These are phyloP conservation scores for Epichloe scottii DNA, from an alignment of 2,329 filamentous ascomycete species.

Conservation along the genomic window DNA sequence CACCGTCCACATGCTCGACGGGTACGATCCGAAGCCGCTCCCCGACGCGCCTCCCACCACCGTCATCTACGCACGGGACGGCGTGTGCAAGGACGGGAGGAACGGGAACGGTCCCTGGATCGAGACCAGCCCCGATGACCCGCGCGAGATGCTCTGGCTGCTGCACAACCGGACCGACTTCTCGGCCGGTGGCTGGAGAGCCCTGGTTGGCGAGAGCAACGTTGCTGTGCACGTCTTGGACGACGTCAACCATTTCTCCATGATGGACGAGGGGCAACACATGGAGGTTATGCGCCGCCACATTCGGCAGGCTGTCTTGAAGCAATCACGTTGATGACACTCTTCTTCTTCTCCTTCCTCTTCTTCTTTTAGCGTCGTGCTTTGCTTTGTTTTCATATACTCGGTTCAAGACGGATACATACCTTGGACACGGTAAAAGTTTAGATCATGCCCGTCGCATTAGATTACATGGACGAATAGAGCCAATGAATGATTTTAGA, in stretches of 20 bases:
- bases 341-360: too few relatives aligned
- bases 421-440: too few relatives aligned
- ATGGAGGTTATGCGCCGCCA: too few relatives aligned
- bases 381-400: too few relatives aligned
- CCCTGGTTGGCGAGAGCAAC: slow-evolving; percentile 37
- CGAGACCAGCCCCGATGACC: slow-evolving; percentile 25
- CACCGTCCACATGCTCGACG: slow-evolving; percentile 54
- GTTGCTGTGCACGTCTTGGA: slow-evolving; percentile 57
- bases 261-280: slow-evolving; percentile 37
- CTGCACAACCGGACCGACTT: slow-evolving; percentile 65
- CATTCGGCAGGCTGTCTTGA: too few relatives aligned
- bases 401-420: too few relatives aligned
- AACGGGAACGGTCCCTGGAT: slow-evolving; percentile 45
- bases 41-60: slow-evolving; percentile 24
- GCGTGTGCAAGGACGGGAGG: slow-evolving; percentile 29
- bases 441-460: too few relatives aligned
- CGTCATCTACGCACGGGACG: slow-evolving; percentile 61
- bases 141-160: slow-evolving; percentile 55
- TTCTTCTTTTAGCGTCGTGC: too few relatives aligned
- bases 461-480: too few relatives aligned
- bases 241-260: slow-evolving; percentile 61
- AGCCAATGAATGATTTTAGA: too few relatives aligned
- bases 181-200: slow-evolving; percentile 15
- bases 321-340: too few relatives aligned
- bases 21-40: slow-evolving; percentile 55